Base-by-base conservation (phyloP, 2,329 filamentous ascomycete species). In the Pyrenochaeta sp. region DNA sequence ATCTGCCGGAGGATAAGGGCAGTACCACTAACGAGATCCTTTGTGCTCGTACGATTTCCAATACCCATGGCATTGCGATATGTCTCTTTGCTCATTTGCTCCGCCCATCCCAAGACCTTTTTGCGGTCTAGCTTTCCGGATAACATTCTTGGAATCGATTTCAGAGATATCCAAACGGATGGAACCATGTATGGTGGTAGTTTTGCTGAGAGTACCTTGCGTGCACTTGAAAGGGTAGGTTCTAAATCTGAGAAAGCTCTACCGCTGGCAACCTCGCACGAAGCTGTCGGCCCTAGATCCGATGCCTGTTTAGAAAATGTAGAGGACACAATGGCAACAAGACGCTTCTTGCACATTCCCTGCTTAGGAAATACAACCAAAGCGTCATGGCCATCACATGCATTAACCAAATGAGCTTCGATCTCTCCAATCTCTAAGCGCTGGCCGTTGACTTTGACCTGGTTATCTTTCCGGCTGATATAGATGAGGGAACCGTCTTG, bases 391-490 rank as follows among this genome's bases (percentile, higher is more conserved):
- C 23, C 23, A 27, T 27, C 23, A 27, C 23, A 27, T 4, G 23
- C 4, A 27, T 27, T 27, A 9, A 27, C 23, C 9, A 27, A 27
- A 27, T 27, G 23, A 27, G 23, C 4, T 27, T 27, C 23, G 11
- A 42, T 42, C 15, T 42, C 39, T 10, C n/a, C 39, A n/a, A 35
- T n/a, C 32, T 35, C 32, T n/a, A 35, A 5, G 4, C 32, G 32
- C 32, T 35, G 32, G 20, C 39, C 27, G 30, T 18, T 29, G 42
- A 21, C 11, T 30, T 30, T 3, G n/a, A n/a, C 27, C 48, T 59
- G 11, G 49, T 54, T 2, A 62, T 31, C 3, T 51, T 21, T 6
- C 51, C 52, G 15, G 60, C 47, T 1, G 56, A 33, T 33, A 12
- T 33, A 33, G 31, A 12, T 12, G 3, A 54, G 6, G 5, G 29